Base-by-base conservation (phyloP, 2,329 filamentous ascomycete species). In the Talaromyces sp. region DNA sequence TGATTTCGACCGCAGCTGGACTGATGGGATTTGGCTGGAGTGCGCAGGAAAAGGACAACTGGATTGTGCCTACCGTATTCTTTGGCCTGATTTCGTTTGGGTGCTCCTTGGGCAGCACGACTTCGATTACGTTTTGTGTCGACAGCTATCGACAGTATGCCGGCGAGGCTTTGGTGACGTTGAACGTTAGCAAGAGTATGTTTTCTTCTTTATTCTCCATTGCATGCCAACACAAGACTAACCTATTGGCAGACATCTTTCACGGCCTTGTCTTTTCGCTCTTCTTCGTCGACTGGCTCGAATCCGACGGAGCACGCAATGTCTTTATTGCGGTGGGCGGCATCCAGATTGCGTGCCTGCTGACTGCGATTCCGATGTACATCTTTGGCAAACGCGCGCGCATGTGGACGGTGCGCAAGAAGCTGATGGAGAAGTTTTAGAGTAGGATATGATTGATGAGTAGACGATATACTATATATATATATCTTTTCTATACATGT, bases 11-110 rank as follows among this genome's bases (percentile, higher is more conserved):
- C 0, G 86, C 88, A 1, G 86, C 93, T 33, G 95, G 95, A 0
- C 83, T 98, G 17, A 96, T 97, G 87, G 93, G 92, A 2, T 98
- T 95, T 70, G 93, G 93, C n/a, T 98, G 93, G 95, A 92, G 89
- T 10, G 91, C 89, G 0, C 75, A 91, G 64, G 83, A 88, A 61
- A 81, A 81, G 27, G 86, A 97, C 69, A 81, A 83, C 25, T 98
- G 91, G 90, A 96, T 96, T 58, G 91, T 96, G 0, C 95, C 95
- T 0, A 97, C 93, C 0, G 73, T 96, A 4, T 97, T 98, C 78
- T 97, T 98, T 66, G 93, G 93, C 7, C 75, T 97, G 55, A 87
- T 96, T 33, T 95, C 91, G 0, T 97, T 98, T 70, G 95, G 93
- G 0, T 97, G 93, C 76, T 90, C 90, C 3, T 81, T 98, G 1